Evolutionary conservation across 73 alveolate genomes (phyloP), one percentile per base, ranked within the genome.

Genomic region (Blepharisma japonicum): DNA sequence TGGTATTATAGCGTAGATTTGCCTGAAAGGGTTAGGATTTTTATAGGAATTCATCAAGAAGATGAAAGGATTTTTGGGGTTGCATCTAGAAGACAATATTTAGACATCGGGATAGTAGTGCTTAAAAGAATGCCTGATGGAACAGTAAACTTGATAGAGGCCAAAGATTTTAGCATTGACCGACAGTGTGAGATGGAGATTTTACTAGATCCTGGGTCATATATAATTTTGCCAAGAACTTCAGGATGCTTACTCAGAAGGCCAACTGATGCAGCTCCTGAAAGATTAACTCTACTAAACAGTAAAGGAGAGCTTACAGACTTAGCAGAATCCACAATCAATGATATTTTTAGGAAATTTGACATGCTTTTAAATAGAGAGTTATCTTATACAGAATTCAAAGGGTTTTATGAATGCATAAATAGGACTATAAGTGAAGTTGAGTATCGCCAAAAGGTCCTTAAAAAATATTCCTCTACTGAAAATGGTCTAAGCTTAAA

Each of bases 171-270:
- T 61, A 9, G 47, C 14, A 61, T 20, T 39, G 23, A 91, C 14
- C 78, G 98, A 70, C 72, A 93, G 70, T 71, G 87, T 11, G 92
- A 93, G 76, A 50, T 91, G 6, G 98, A 94, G 83, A 87, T 90
- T 25, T 93, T 87, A 54, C 81, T 94, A 25, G 96, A 96, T 51
- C 95, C 96, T 6, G 99, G 99, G 6, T 90, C 93, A 39, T 97
- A 97, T 81, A 84, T 97, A 23, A 94, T 97, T 48, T 84, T 97
- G 11, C 99, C 99, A 6, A 87, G 98, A 47, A 90, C 99, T 7
- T 88, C 97, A 68, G 99, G 99, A 42, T 92, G 98, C 81, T 80
- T 86, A 20, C 89, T 97, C 46, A 91, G 96, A 71, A 77, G 98
- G 53, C 50, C 71, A 67, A 46, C 77, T 79, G 71, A 77, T 77